Conservation (phyloP, 2,329 filamentous ascomycete genomes). For the Lachnellula suecica region DNA sequence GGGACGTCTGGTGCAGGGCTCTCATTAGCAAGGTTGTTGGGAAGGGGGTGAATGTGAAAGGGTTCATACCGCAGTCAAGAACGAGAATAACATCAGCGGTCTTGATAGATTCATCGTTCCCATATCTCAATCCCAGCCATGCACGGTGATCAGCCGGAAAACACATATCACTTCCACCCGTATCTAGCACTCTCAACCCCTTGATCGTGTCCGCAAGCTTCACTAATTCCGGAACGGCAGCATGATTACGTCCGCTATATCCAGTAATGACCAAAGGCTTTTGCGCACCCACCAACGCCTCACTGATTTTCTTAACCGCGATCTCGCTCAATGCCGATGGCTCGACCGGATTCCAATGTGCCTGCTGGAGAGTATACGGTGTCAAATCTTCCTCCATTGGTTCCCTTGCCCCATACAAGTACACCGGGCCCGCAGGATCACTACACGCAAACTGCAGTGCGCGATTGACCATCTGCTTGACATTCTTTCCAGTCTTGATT, state of each 20-base stretch:
- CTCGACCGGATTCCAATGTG: constrained; percentile 59
- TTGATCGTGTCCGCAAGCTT: constrained; percentile 66
- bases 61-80: constrained; percentile 60
- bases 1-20: constrained; percentile 69
- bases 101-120: constrained; percentile 69
- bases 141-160: constrained; percentile 70
- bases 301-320: constrained; percentile 59
- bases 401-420: constrained; percentile 65
- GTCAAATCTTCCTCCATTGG: constrained; percentile 70
- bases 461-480: constrained; percentile 74
- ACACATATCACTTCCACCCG: constrained; percentile 77
- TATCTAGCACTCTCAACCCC: constrained; percentile 71
- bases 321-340: constrained; percentile 53
- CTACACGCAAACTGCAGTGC: constrained; percentile 70
- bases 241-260: constrained; percentile 69
- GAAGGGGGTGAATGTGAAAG: neutral
- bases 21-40: neutral
- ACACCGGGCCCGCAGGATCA: constrained; percentile 68
- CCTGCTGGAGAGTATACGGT: constrained; percentile 56
- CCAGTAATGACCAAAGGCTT: constrained; percentile 70
- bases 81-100: constrained; percentile 83
- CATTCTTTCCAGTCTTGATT: constrained; percentile 69
- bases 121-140: constrained; percentile 71
- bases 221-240: constrained; percentile 59
- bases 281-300: constrained; percentile 58